Evolutionary conservation across 805 yeast genomes (phyloP).

Genomic region (Wickerhamiella azyma): DNA sequence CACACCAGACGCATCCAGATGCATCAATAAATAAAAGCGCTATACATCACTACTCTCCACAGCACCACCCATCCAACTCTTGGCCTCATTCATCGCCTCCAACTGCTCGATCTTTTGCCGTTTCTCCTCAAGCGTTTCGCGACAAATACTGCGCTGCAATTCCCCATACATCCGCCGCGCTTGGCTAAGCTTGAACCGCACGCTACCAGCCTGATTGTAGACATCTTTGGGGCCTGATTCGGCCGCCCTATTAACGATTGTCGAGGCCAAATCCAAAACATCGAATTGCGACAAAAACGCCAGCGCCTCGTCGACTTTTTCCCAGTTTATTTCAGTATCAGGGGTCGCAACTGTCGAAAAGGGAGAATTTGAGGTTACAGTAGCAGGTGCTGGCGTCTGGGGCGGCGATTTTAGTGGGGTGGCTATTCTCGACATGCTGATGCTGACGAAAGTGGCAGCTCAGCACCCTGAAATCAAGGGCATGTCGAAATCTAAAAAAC

Average conservation of each 20-base stretch:
- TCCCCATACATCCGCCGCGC: constrained; percentile 13
- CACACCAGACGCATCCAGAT: too few relatives aligned
- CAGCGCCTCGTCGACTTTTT: constrained; percentile 16
- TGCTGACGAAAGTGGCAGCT: too few relatives aligned
- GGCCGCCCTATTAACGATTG: constrained; percentile 15
- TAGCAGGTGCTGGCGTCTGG: neutral
- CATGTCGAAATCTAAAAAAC: too few relatives aligned
- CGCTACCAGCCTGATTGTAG: constrained; percentile 21
- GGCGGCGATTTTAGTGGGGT: neutral
- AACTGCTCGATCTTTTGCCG: constrained; percentile 12
- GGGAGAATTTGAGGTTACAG: neutral
- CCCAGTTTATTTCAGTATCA: constrained; percentile 15
- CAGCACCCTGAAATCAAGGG: too few relatives aligned
- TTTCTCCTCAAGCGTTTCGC: constrained; percentile 13
- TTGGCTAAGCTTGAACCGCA: constrained; percentile 17
- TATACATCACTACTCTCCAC: neutral
- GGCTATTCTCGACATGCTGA: neutral
- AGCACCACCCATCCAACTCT: constrained; percentile 10
- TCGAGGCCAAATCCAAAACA: constrained; percentile 17
- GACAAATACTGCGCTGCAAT: constrained; percentile 14
- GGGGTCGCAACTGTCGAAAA: neutral
- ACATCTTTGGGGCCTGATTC: constrained; percentile 19
- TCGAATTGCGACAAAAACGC: constrained; percentile 15
- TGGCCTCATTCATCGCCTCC: constrained; percentile 13
- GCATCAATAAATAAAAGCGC: too few relatives aligned